Evolutionary conservation across 805 yeast species (phyloP), one percentile per base, ranked within the genome.

Genomic region (Hanseniaspora pseudoguilliermondii): DNA sequence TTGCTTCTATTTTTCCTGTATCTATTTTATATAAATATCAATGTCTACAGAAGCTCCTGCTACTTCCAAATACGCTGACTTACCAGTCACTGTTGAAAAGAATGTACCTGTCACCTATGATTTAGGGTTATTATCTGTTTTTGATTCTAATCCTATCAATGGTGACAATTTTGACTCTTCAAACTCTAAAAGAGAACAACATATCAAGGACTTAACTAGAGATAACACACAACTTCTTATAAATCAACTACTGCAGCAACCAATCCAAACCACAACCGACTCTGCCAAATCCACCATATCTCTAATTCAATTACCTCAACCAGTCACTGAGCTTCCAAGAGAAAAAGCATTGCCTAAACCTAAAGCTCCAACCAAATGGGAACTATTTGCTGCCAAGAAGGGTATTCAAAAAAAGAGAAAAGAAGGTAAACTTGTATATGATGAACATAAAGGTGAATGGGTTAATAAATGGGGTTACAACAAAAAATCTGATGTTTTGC

Each of bases 391-490:
- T 60, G 85, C 85, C 58, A 86, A 81, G 77, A 93, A 93, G 73
- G 97, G 97, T 65, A 93, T 93, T 68, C 76, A 84, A 71, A 79
- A 95, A 72, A 90, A 86, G 76, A 86, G 86, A 59, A 89, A 84
- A 69, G 83, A 86, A 32, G 96, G 95, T 48, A 93, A 87, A 72
- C 75, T 83, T 79, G 88, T 86, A 0, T 93, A 73, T 64, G 96
- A 93, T 69, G 97, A 93, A 69, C 93, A 79, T 35, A 72, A 79
- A 34, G 90, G 91, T 52, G 90, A 89, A 71, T 93, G 98, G 98
- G 96, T 84, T 59, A 91, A 95, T 64, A 91, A 89, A 71, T 93
- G 98, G 98, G 99, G 99, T 59, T 91, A 84, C 74, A 83, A 85
- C 61, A 93, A 93, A 71, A 91, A 93, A 73, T 80, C 81, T 55